Percentiles rank a stretch among this genome's conserved stretches.
Evolutionary conservation across 768 basidiomycete genomes (phyloP).

Genomic region (Russula abietina): DNA sequence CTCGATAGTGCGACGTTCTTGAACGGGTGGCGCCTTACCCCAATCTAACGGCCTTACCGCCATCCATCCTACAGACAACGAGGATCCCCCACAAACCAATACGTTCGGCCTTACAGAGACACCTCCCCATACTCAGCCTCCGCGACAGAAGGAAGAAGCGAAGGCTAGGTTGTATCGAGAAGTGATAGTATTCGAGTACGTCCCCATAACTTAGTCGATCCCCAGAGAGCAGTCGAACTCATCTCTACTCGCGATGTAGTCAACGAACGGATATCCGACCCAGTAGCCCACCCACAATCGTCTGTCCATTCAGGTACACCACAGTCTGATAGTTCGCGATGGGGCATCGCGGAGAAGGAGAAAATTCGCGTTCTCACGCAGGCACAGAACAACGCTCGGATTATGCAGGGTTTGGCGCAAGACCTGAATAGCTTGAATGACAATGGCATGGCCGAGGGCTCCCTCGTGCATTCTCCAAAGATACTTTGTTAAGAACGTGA

Average conservation of each 20-base stretch:
- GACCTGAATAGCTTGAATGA: too few species aligned
- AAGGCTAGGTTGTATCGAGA: conserved; percentile 37
- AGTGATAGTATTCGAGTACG: conserved; percentile 33
- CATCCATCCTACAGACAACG: conserved; percentile 37
- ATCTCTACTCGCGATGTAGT: neutral
- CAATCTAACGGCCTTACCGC: conserved; percentile 36
- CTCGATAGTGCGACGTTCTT: conserved; percentile 30
- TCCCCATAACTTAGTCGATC: neutral
- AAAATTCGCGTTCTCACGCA: conserved; percentile 61
- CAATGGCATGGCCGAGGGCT: too few species aligned
- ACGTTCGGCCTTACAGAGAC: conserved; percentile 7
- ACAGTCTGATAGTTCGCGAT: conserved; percentile 30
- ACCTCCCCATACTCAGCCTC: neutral
- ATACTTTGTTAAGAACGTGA: too few species aligned
- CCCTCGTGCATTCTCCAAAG: too few species aligned
- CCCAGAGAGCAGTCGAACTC: neutral
- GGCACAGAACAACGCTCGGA: conserved; percentile 60
- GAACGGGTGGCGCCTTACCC: conserved; percentile 28
- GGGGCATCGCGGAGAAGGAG: conserved; percentile 72
- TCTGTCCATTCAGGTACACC: conserved; percentile 23
- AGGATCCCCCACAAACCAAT: conserved; percentile 31
- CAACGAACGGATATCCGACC: conserved; percentile 12
- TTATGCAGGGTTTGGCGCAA: conserved; percentile 43
- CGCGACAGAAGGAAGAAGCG: conserved; percentile 29
- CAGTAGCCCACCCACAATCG: conserved; percentile 25